A percentile compares a stretch with the other conserved stretches of the same genome.
Conservation (phyloP, 805 yeast genomes). For the Metschnikowia kunwiensis region DNA sequence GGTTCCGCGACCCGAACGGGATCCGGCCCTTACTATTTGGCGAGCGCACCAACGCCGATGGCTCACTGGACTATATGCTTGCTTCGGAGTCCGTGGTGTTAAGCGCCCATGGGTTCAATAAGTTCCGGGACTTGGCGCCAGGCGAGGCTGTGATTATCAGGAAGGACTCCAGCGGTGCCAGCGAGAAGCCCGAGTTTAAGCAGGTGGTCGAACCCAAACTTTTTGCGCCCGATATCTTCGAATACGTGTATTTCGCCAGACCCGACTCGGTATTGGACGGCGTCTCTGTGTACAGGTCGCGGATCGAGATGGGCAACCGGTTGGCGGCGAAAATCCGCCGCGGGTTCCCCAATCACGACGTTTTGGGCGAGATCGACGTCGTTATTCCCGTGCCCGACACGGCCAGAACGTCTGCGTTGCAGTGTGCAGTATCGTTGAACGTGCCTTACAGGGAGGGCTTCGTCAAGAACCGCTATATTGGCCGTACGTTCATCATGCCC, state of each 20-base stretch:
- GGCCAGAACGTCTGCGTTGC: slow-evolving; percentile 91
- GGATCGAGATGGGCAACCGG: slow-evolving; percentile 90
- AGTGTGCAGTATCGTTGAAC: slow-evolving; percentile 78
- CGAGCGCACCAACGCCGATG: slow-evolving; percentile 66
- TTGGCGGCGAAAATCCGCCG: slow-evolving; percentile 67
- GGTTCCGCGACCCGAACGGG: slow-evolving; percentile 97
- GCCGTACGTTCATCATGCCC: slow-evolving; percentile 98
- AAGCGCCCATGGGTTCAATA: slow-evolving; percentile 83
- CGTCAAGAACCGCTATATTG: slow-evolving; percentile 94
- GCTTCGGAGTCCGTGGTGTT: slow-evolving; percentile 94
- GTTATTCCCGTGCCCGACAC: slow-evolving; percentile 98
- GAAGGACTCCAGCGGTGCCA: slow-evolving; percentile 47
- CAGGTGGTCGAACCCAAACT: slow-evolving; percentile 78
- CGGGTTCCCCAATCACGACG: slow-evolving; percentile 39
- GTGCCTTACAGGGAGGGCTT: slow-evolving; percentile 95
- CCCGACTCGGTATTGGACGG: slow-evolving; percentile 97
- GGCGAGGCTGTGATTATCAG: slow-evolving; percentile 97
- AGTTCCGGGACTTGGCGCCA: slow-evolving; percentile 79
- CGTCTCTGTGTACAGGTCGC: slow-evolving; percentile 89
- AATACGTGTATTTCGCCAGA: slow-evolving; percentile 96
- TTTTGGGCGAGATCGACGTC: slow-evolving; percentile 71
- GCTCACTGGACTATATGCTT: slow-evolving; percentile 82
- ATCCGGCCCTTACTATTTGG: slow-evolving; percentile 89
- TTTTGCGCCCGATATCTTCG: slow-evolving; percentile 94
- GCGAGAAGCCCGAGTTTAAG: slow-evolving; percentile 68